Evolutionary conservation across 2,329 filamentous ascomycete species (phyloP), one percentile per base, ranked within the genome.

Genomic region (Zasmidium angulare): DNA sequence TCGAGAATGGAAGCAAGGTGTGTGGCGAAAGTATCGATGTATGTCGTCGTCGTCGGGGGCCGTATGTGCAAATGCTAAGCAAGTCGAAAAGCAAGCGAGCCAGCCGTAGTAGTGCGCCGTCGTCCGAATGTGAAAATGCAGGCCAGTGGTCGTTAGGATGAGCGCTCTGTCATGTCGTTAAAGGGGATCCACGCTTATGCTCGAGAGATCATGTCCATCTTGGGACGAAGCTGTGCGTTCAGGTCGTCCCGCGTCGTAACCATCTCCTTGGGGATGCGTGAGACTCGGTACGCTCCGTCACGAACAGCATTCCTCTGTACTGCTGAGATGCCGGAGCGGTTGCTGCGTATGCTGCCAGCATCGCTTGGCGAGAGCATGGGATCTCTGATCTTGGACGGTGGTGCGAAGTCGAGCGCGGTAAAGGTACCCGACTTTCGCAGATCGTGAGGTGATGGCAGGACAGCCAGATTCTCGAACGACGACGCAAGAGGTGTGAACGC

Each of bases 371-470:
- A 71, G 46, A 72, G 72, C 14, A 67, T 71, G 24, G 74, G 72
- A 61, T 89, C 84, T 74, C 83, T 86, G 76, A 93, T 89, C 72
- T 87, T 88, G 68, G 86, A 86, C 29, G 89, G 89, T 24, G 90
- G 88, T 2, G 89, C 89, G 73, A 95, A 95, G 77, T 95, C 90
- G 24, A 95, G 84, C 0, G 78, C 85, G 2, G 89, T 93, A 71
- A 93, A 93, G 0, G 89, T 90, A 62, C 84, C 80, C 1, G 89
- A 93, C 71, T 91, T 93, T 71, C 89, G 86, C 53, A 95, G 81
- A 69, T 86, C 68, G 72, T 93, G 88, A 86, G 95, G 92, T 82
- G 92, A 97, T 40, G 95, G 95, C 64, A 99, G 86, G 9, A 84
- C 83, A 12, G 88, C 77, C 62, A 98, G 86, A 60, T 98, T 93